Percentiles rank a stretch among this genome's conserved stretches.
phyloP scores from a whole-genome alignment of 2,329 filamentous ascomycete species.

The Sclerotinia glacialis region DNA sequence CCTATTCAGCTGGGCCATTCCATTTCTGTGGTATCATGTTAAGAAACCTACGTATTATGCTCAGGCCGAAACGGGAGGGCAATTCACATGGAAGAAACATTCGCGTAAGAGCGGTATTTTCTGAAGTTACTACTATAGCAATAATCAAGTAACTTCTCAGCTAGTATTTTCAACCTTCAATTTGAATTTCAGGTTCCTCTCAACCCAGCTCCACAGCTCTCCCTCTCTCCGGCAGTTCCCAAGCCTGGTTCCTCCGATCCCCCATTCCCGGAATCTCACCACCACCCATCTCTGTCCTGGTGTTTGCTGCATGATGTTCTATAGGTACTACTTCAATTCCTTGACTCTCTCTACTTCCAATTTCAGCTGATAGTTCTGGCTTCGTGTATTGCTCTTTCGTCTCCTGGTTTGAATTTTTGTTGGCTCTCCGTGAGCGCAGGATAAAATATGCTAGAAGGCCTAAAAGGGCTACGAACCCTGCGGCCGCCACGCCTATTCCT shows the following conservation, averaged over 20 bases:
- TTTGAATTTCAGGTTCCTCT: neutral
- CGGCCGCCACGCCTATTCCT: neutral
- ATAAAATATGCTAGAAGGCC: neutral
- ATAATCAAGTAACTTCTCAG: neutral
- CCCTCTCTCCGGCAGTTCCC: slow-evolving; percentile 1
- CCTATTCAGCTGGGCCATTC: no score
- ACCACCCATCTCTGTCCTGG: neutral
- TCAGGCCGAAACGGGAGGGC: neutral
- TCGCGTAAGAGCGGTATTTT: no score
- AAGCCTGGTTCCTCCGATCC: neutral
- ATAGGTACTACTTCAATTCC: neutral
- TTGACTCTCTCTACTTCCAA: no score
- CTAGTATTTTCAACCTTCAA: neutral
- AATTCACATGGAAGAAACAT: neutral
- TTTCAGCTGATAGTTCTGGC: neutral
- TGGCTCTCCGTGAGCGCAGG: neutral
- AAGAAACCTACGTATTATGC: neutral
- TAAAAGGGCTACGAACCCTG: neutral
- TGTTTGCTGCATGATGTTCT: neutral
- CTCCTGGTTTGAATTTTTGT: neutral
- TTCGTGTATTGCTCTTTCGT: neutral
- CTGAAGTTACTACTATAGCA: no score
- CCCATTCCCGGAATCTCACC: neutral
- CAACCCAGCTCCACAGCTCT: neutral
- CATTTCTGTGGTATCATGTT: neutral